A percentile compares a stretch with the other conserved stretches of the same genome.
phyloP scores from a whole-genome alignment of 1,284 basidiomycete species.

The Trametes versicolor region DNA sequence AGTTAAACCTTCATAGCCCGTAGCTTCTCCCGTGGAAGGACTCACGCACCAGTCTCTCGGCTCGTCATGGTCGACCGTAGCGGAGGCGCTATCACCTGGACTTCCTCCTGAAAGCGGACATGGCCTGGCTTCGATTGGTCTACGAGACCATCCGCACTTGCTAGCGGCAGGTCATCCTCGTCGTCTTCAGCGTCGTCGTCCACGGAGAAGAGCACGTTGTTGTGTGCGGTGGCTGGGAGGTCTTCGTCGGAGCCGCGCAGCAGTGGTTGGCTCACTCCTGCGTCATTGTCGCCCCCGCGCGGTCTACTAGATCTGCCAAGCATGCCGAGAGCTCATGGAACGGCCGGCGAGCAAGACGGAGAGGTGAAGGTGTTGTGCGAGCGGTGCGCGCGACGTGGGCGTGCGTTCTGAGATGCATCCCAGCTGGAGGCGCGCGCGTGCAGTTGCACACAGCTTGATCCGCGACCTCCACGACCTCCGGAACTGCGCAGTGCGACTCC shows the following conservation, averaged over 20 bases:
- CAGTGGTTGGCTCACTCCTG: conserved; percentile 63
- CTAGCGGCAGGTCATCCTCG: conserved; percentile 42
- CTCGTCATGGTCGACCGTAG: conserved; percentile 75
- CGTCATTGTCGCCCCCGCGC: conserved; percentile 44
- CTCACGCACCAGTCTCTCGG: conserved; percentile 77
- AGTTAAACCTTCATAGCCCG: conserved; percentile 3
- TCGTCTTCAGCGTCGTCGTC: conserved; percentile 43
- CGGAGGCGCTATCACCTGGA: conserved; percentile 71
- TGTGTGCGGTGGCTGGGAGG: conserved; percentile 34
- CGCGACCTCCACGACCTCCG: conserved; percentile 7
- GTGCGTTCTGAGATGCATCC: conserved; percentile 9
- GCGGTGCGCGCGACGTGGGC: conserved; percentile 16
- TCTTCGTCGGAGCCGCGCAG: conserved; percentile 55
- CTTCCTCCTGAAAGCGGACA: conserved; percentile 73
- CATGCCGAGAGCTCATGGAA: conserved; percentile 39
- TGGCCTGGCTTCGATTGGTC: conserved; percentile 35
- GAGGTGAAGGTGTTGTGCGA: conserved; percentile 19
- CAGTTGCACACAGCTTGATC: conserved; percentile 1
- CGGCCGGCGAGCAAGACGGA: background rate
- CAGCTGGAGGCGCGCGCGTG: conserved; percentile 15
- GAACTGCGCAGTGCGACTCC: background rate
- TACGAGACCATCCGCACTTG: conserved; percentile 24
- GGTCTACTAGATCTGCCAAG: conserved; percentile 48
- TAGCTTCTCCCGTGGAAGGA: conserved; percentile 8
- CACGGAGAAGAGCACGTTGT: conserved; percentile 45